Conservation (phyloP, 345 rosid species). For the Streptanthus diversifolius region DNA sequence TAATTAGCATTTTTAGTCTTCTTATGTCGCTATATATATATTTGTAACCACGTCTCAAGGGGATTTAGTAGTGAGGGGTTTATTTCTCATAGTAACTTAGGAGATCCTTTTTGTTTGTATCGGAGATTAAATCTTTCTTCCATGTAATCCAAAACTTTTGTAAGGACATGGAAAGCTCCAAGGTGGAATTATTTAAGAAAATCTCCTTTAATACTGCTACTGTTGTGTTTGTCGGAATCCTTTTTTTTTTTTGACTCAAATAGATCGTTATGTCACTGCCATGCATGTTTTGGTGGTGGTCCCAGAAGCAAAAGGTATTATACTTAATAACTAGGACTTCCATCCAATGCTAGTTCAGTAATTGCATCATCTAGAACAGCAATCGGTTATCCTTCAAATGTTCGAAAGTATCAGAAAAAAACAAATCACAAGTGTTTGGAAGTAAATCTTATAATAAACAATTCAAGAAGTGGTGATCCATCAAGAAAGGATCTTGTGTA, state of each 20-base stretch:
- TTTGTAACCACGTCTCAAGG: slow-evolving; percentile 8
- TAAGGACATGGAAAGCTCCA: slow-evolving; percentile 23
- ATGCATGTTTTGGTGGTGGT: slow-evolving; percentile 6
- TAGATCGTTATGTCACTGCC: slow-evolving; percentile 7
- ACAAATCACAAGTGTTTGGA: not conserved
- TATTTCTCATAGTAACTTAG: slow-evolving; percentile 5
- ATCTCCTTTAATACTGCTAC: not conserved
- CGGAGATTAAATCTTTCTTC: slow-evolving; percentile 26
- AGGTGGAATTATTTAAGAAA: slow-evolving; percentile 12
- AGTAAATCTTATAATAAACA: not conserved
- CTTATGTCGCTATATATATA: not conserved
- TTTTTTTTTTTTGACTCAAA: not conserved
- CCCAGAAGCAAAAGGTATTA: no score
- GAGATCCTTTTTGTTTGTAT: slow-evolving; percentile 1
- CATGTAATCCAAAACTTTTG: slow-evolving; percentile 25
- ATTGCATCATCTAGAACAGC: not conserved
- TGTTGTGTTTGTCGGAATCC: slow-evolving; percentile 15
- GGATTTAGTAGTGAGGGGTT: not conserved
- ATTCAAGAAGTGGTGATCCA: not conserved
- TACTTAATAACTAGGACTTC: no score
- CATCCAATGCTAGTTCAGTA: not conserved
- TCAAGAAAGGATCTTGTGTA: not conserved
- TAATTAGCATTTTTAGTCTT: slow-evolving; percentile 22
- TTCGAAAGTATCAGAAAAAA: no score
- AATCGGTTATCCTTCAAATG: no score